Evolutionary conservation across 257 asterid species (phyloP).

Genomic region (Solanum sejunctum): DNA sequence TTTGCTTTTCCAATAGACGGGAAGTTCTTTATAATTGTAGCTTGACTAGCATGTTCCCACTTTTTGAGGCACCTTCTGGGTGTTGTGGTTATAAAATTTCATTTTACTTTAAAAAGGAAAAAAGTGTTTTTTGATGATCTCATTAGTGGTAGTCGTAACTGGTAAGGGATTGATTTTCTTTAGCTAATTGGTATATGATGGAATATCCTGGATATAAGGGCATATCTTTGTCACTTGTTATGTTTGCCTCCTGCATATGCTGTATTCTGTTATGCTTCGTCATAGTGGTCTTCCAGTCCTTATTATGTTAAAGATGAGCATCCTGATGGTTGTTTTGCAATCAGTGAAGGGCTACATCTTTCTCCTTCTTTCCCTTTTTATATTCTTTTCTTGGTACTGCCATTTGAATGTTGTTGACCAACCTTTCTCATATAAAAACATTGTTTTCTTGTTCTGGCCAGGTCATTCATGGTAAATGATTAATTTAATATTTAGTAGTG

Average conservation of each 20-base stretch:
- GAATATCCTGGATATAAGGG: neutral
- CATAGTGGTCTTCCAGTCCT: neutral
- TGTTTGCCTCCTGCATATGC: neutral
- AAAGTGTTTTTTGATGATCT: neutral
- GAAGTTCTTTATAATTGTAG: neutral
- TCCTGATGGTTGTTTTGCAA: neutral
- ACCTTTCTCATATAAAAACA: neutral
- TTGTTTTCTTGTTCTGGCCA: neutral
- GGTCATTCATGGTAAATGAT: neutral
- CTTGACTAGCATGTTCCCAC: neutral
- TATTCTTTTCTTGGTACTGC: neutral
- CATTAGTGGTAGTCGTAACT: neutral
- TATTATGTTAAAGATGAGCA: neutral
- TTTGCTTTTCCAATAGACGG: neutral
- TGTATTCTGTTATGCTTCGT: neutral
- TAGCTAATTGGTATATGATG: neutral
- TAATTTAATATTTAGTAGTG: neutral
- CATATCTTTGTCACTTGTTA: neutral
- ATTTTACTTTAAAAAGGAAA: neutral
- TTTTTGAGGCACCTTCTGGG: neutral
- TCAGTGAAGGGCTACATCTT: neutral
- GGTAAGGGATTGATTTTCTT: neutral
- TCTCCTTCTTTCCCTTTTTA: neutral
- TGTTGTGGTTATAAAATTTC: neutral
- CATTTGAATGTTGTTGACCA: neutral